A percentile compares a stretch with the other conserved stretches of the same genome.
These are phyloP conservation scores for Aspergillus haitiensis DNA, from an alignment of 495 filamentous ascomycete genomes.

Conservation along the genomic window DNA sequence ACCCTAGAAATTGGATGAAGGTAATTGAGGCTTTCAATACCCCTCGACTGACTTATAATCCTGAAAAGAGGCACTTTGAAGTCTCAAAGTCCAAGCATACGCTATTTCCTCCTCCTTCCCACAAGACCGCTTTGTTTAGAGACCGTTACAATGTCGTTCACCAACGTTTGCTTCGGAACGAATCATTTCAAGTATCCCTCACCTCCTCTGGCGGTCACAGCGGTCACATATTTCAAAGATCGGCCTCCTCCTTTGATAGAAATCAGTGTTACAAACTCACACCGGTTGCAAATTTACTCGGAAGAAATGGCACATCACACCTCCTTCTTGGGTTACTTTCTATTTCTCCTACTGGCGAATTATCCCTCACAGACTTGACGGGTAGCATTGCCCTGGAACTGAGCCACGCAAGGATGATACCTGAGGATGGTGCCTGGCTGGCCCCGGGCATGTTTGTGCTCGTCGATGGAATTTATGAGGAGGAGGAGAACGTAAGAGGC, in stretches of 20 bases:
- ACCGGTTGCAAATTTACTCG: slow-evolving; percentile 88
- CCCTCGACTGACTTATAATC: slow-evolving; percentile 82
- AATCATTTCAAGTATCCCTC: slow-evolving; percentile 82
- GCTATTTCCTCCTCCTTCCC: slow-evolving; percentile 73
- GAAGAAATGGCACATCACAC: slow-evolving; percentile 80
- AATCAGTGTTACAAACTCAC: slow-evolving; percentile 83
- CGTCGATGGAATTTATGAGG: slow-evolving; percentile 91
- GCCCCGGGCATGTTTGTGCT: slow-evolving; percentile 92
- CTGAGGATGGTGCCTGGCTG: slow-evolving; percentile 86
- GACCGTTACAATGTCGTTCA: slow-evolving; percentile 88
- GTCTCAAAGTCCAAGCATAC: slow-evolving; percentile 65
- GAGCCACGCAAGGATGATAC: slow-evolving; percentile 75
- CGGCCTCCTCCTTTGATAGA: slow-evolving; percentile 51
- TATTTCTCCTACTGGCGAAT: slow-evolving; percentile 74
- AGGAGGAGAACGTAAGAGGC: slow-evolving; percentile 70
- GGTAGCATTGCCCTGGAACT: slow-evolving; percentile 85
- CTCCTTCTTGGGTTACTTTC: slow-evolving; percentile 83
- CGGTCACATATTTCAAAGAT: slow-evolving; percentile 49
- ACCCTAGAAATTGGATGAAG: slow-evolving; percentile 76
- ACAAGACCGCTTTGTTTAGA: slow-evolving; percentile 82
- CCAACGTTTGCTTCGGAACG: slow-evolving; percentile 86
- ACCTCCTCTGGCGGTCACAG: slow-evolving; percentile 44
- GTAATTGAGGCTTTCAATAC: slow-evolving; percentile 80
- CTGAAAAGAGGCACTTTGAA: slow-evolving; percentile 88
- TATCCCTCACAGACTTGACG: slow-evolving; percentile 81